Evolutionary conservation across 2,329 filamentous ascomycete genomes (phyloP), one percentile per base, ranked within the genome.

Genomic region (Penicillium sp.): DNA sequence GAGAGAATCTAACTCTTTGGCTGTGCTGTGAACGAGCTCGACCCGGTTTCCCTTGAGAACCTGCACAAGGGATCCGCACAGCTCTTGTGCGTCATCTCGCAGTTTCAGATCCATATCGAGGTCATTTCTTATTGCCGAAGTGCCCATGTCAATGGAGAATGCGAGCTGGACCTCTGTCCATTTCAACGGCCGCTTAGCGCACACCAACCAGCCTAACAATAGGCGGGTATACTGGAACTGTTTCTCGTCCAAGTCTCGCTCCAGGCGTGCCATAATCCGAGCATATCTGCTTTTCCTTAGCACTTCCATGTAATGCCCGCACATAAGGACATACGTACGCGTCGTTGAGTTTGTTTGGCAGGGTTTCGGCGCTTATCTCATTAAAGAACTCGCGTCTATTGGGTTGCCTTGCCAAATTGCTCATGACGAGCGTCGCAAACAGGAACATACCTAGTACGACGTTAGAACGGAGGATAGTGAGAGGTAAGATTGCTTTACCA

Each of bases 11-110:
- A 46, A 61, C 59, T 46, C 3, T 57, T 45, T 49, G 11, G 61
- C 61, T 5, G 61, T 63, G 31, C 52, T 60, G 46, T 60, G 61
- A 6, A 63, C 48, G n/a, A 63, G 61, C 57, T 63, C 61, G 23
- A 63, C 19, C 2, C 57, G 17, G 21, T 63, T 50, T 5, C 57
- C 61, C 26, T 60, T 51, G 15, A 63, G 35, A 7, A 60, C 51
- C 38, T 63, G 61, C 7, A 63, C 57, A 7, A 63, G 57, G 13
- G 61, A 63, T 26, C 61, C 56, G 11, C 61, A 63, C 45, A 63
- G 17, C n/a, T 60, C 56, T 41, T 60, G 30, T 1, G 50, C 21
- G 2, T 60, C 47, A 26, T 63, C 61, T 21, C 31, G 17, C 3
- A 60, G 15, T 53, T 41, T 56, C 26, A 48, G 21, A 19, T 45